Conservation (phyloP, 2,329 filamentous ascomycete genomes). For the Chaetomium globosum region DNA sequence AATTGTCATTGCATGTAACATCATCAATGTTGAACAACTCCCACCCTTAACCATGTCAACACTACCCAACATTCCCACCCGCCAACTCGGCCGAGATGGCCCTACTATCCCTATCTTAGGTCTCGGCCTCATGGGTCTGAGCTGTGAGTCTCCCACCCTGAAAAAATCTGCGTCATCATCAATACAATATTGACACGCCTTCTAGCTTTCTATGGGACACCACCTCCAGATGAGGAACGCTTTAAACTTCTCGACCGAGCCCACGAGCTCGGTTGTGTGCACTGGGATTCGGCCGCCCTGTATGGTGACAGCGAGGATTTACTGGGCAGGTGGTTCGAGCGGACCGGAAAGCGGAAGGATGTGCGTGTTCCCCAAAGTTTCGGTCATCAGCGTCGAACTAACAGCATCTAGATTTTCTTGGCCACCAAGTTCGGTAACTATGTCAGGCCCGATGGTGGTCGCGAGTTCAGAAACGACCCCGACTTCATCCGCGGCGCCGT, state of each 20-base stretch:
- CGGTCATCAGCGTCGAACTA: not conserved
- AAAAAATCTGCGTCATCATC: slow-evolving; percentile 26
- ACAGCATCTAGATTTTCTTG: slow-evolving; percentile 49
- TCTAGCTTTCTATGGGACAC: slow-evolving; percentile 41
- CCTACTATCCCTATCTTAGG: slow-evolving; percentile 55
- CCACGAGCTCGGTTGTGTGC: slow-evolving; percentile 46
- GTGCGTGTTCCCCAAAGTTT: slow-evolving; percentile 9
- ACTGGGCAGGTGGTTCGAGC: slow-evolving; percentile 53
- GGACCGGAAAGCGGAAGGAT: slow-evolving; percentile 46
- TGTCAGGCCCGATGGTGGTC: slow-evolving; percentile 33
- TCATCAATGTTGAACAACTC: not conserved
- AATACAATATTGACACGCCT: not conserved
- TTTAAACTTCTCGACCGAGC: slow-evolving; percentile 51
- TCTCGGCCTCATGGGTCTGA: slow-evolving; percentile 57
- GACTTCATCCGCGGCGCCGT: slow-evolving; percentile 49
- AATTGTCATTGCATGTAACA: not conserved
- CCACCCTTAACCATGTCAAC: slow-evolving; percentile 14
- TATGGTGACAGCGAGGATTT: slow-evolving; percentile 54
- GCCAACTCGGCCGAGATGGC: slow-evolving; percentile 55
- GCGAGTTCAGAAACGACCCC: slow-evolving; percentile 42
- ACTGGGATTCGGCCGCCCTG: slow-evolving; percentile 50
- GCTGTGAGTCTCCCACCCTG: slow-evolving; percentile 26
- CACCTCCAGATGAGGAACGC: slow-evolving; percentile 46
- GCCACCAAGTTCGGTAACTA: slow-evolving; percentile 54
- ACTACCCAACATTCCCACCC: slow-evolving; percentile 40